A percentile compares a stretch with the other conserved stretches of the same genome.
phyloP scores from a whole-genome alignment of 176 grass and related monocot genomes.

The Dactylis glomerata region DNA sequence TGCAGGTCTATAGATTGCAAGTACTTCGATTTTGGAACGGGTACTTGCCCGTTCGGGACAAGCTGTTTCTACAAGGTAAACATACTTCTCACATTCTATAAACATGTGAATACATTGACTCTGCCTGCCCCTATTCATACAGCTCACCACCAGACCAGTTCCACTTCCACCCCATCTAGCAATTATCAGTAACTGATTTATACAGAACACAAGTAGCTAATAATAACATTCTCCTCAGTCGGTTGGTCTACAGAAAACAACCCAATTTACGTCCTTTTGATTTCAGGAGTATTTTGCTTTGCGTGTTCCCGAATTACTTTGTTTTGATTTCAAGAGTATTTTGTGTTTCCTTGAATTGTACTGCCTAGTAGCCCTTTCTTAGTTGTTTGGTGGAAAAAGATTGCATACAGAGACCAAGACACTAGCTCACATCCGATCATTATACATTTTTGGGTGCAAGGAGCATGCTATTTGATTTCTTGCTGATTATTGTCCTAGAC shows the following conservation, averaged over 20 bases:
- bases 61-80: constrained; percentile 82
- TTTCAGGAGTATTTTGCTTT: neutral
- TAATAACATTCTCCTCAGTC: neutral
- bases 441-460: neutral
- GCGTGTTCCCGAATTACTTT: neutral
- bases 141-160: neutral
- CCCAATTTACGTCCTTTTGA: neutral
- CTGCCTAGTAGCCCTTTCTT: neutral
- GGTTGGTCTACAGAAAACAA: neutral
- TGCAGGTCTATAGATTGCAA: constrained; percentile 98
- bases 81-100: constrained; percentile 24
- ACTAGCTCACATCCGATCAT: neutral
- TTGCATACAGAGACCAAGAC: neutral
- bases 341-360: neutral
- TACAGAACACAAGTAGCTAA: neutral
- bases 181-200: neutral
- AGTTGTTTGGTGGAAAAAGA: constrained; percentile 3
- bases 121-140: neutral
- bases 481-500: neutral
- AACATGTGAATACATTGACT: constrained; percentile 11
- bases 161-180: neutral
- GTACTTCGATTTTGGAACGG: constrained; percentile 93
- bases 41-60: constrained; percentile 81
- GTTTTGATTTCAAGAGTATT: neutral
- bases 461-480: neutral